Evolutionary conservation across 2,329 filamentous ascomycete species (phyloP).

Genomic region (Cytospora leucostoma): DNA sequence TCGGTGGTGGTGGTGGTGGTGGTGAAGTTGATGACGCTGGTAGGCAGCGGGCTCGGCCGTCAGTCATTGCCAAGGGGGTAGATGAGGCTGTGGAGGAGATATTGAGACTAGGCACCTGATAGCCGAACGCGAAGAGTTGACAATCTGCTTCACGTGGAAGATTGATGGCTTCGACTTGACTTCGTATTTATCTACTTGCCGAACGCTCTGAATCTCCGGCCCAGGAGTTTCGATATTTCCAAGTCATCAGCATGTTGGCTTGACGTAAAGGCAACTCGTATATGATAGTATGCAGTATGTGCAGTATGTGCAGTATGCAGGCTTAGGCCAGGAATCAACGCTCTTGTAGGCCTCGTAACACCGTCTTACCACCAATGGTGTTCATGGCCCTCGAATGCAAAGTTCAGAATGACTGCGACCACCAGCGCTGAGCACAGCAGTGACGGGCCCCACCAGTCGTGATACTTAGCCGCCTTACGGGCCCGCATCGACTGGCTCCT

Average conservation of each 20-base stretch:
- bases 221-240: no score
- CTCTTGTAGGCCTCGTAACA: background rate
- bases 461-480: slow-evolving; percentile 83
- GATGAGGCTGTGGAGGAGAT: slow-evolving; percentile 55
- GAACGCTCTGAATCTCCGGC: background rate
- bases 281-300: slow-evolving; percentile 5
- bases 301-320: background rate
- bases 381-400: slow-evolving; percentile 72
- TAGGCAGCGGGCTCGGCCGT: slow-evolving; percentile 47
- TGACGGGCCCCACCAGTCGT: slow-evolving; percentile 85
- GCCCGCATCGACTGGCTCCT: slow-evolving; percentile 82
- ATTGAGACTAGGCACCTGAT: slow-evolving; percentile 22
- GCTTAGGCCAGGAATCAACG: background rate
- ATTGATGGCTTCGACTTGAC: background rate
- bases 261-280: slow-evolving; percentile 3
- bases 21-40: background rate
- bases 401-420: slow-evolving; percentile 74
- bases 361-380: slow-evolving; percentile 52
- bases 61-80: slow-evolving; percentile 55
- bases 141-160: background rate
- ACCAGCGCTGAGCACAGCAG: slow-evolving; percentile 74
- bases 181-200: background rate
- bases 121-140: background rate
- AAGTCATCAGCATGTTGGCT: background rate
- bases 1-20: background rate